phyloP scores from a whole-genome alignment of 257 asterid genomes.

The Phtheirospermum japonicum region DNA sequence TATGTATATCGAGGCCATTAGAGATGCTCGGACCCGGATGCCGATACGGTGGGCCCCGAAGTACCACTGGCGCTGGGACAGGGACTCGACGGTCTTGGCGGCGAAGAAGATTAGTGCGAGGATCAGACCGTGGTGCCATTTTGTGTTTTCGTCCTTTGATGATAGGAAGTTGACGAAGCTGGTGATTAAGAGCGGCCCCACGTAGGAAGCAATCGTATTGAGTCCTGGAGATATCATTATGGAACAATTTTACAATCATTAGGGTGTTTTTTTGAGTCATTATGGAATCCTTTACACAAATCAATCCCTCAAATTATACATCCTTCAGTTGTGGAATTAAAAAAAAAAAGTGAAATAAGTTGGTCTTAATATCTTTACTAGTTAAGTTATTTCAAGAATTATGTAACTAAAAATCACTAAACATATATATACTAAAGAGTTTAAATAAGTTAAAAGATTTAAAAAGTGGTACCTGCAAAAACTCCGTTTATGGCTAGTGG shows the following conservation, averaged over 20 bases:
- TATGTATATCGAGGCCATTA: slow-evolving; percentile 68
- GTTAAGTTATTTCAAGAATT: no score
- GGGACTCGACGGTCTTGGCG: slow-evolving; percentile 77
- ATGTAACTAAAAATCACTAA: no score
- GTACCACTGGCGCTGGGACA: slow-evolving; percentile 88
- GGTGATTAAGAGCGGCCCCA: slow-evolving; percentile 73
- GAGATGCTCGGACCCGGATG: slow-evolving; percentile 60
- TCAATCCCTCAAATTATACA: no score
- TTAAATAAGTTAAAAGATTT: not conserved
- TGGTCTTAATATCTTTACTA: no score
- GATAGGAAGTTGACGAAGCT: slow-evolving; percentile 76
- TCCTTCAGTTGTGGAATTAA: no score
- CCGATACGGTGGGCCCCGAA: slow-evolving; percentile 83
- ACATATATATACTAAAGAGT: not conserved
- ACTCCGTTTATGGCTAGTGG: slow-evolving; percentile 63
- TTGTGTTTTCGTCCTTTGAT: slow-evolving; percentile 38
- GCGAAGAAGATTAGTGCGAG: slow-evolving; percentile 62
- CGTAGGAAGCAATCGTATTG: slow-evolving; percentile 70
- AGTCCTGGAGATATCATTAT: slow-evolving; percentile 43
- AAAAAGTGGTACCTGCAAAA: slow-evolving; percentile 62
- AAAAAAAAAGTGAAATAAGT: no score
- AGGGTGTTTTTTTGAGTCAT: no score
- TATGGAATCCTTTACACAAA: no score
- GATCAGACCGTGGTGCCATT: slow-evolving; percentile 54
- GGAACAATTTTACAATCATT: no score